These are phyloP conservation scores for Lyophyllum decastes DNA, from an alignment of 768 basidiomycete genomes.

Conservation along the genomic window DNA sequence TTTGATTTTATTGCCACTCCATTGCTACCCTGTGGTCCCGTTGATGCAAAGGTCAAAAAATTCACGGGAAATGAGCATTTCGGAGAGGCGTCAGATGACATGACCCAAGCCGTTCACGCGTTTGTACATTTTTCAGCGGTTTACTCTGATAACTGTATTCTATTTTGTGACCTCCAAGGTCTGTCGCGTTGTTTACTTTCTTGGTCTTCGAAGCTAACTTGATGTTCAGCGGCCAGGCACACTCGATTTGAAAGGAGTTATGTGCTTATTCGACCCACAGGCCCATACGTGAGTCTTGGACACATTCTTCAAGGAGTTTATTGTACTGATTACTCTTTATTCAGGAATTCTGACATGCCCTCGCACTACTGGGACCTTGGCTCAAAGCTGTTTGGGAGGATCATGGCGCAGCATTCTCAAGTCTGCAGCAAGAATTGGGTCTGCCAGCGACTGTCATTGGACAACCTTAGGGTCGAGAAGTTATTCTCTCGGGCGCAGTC, in stretches of 20 bases:
- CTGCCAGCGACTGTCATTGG: conserved; percentile 1
- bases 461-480: not conserved
- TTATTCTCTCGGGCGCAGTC: not conserved
- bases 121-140: conserved; percentile 27
- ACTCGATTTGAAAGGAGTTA: conserved; percentile 16
- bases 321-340: not conserved
- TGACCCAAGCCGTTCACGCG: conserved; percentile 26
- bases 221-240: conserved; percentile 1
- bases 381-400: not conserved
- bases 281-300: conserved; percentile 20
- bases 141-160: conserved; percentile 18
- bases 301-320: not conserved
- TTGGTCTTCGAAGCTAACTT: too few species aligned
- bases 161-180: conserved; percentile 31
- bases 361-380: not conserved
- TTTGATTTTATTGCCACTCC: conserved; percentile 26
- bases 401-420: not conserved
- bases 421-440: conserved; percentile 1
- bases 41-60: conserved; percentile 23
- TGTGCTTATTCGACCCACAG: conserved; percentile 28
- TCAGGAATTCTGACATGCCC: not conserved
- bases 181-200: not conserved
- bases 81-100: conserved; percentile 18
- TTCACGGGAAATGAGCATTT: conserved; percentile 28
- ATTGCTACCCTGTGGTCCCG: conserved; percentile 23